Base-by-base conservation (phyloP, 1,284 basidiomycete species). In the Ceratobasidium sp. region DNA sequence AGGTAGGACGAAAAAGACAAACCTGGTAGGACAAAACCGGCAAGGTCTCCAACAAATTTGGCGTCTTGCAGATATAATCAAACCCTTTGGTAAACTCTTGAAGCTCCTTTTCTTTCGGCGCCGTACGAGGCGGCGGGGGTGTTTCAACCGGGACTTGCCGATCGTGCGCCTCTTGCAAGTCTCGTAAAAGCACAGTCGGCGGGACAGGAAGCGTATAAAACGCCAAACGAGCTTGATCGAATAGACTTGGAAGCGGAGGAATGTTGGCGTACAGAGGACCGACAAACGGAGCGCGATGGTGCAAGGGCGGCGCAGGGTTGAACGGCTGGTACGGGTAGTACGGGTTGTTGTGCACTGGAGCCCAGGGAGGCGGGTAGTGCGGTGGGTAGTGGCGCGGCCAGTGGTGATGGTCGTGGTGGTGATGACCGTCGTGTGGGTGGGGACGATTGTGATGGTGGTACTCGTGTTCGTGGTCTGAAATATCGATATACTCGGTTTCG, bases 111-210 rank as follows among this genome's bases (percentile, higher is more conserved):
- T 29, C 29, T 4, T 32, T 51, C 15, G 49, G 49, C 15, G 65
- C 22, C n/a, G 3, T 8, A 19, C 49, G 46, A 29, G 65, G 1
- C n/a, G 15, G n/a, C 0, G 49, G 65, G 3, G 22, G 29, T 1
- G 65, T 19, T 44, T 17, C 15, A 22, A 13, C 2, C 32, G 54
- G 51, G 25, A 44, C 49, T 19, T 43, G 9, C 37, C 15, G 17
- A 19, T 34, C 34, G n/a, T 46, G 51, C 51, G n/a, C 40, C 44
- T 67, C 49, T 51, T 69, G 67, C 11, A 73, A 32, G 43, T 73
- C 69, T 5, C 57, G 40, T 7, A 73, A 13, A n/a, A 61, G 62
- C 4, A 15, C 8, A 13, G 57, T 57, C 3, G 69, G 69, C 11
- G 57, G 56, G 13, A 49, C 57, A 11, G 69, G 69, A 0, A 73